A percentile compares a stretch with the other conserved stretches of the same genome.
These are phyloP conservation scores for Agrostemma githago DNA, from an alignment of 148 eudicot species.

Conservation along the genomic window DNA sequence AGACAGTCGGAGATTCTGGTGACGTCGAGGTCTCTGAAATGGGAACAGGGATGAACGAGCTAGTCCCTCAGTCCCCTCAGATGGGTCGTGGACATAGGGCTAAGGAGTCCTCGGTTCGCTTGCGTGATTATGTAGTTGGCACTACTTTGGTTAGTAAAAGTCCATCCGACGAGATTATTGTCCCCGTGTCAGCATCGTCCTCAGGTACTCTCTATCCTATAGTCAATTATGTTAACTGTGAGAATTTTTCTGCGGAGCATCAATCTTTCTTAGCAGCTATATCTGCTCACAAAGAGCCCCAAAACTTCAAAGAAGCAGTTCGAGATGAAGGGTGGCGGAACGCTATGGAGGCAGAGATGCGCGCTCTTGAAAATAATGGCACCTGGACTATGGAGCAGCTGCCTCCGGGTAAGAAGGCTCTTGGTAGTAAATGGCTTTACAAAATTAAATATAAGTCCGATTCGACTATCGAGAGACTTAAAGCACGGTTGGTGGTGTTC, in stretches of 20 bases:
- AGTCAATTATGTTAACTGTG: not conserved
- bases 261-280: not conserved
- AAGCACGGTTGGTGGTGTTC: not conserved
- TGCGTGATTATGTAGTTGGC: not conserved
- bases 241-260: not conserved
- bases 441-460: not conserved
- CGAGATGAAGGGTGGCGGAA: not conserved
- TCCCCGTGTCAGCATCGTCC: not conserved
- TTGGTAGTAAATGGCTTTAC: not conserved
- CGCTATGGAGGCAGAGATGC: not conserved
- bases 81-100: not conserved
- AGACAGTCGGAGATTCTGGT: too few relatives aligned
- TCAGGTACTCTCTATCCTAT: not conserved
- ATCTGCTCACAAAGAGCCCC: not conserved
- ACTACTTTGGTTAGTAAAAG: not conserved
- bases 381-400: not conserved
- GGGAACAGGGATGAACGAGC: too few relatives aligned
- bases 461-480: not conserved
- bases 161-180: not conserved
- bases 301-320: not conserved
- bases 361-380: not conserved
- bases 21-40: too few relatives aligned
- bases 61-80: too few relatives aligned
- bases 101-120: not conserved
- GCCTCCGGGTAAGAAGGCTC: not conserved